These are phyloP conservation scores for Calocera viscosa DNA, from an alignment of 768 basidiomycete species.

Conservation along the genomic window DNA sequence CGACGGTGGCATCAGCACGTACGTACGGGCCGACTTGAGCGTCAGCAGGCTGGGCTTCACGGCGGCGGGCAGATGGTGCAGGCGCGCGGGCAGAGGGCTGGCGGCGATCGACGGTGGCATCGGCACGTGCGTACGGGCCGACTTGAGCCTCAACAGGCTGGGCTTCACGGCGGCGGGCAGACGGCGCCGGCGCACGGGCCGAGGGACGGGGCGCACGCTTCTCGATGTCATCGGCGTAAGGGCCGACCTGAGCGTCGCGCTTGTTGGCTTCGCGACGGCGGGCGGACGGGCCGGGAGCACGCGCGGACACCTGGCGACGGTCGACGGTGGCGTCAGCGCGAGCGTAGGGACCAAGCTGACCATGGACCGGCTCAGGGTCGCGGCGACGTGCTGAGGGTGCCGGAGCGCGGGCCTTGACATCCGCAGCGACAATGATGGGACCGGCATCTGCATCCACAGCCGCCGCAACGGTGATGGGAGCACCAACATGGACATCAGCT, in stretches of 20 bases:
- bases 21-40: not conserved
- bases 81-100: not conserved
- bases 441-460: not conserved
- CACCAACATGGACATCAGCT: not conserved
- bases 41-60: not conserved
- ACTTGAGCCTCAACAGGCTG: not conserved
- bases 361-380: not conserved
- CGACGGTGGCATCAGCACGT: not conserved
- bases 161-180: not conserved
- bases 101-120: not conserved
- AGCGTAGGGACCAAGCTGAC: not conserved
- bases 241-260: not conserved
- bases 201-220: not conserved
- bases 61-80: not conserved
- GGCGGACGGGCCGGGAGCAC: not conserved
- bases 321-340: not conserved
- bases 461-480: not conserved
- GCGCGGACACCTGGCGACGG: not conserved
- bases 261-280: not conserved
- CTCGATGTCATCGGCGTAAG: slow-evolving; percentile 1
- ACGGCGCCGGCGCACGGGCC: not conserved
- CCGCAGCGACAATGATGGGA: not conserved
- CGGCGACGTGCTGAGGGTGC: not conserved
- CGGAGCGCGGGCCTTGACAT: not conserved
- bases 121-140: not conserved